These are phyloP conservation scores for Catharanthus roseus DNA, from an alignment of 257 asterid species.

Conservation along the genomic window DNA sequence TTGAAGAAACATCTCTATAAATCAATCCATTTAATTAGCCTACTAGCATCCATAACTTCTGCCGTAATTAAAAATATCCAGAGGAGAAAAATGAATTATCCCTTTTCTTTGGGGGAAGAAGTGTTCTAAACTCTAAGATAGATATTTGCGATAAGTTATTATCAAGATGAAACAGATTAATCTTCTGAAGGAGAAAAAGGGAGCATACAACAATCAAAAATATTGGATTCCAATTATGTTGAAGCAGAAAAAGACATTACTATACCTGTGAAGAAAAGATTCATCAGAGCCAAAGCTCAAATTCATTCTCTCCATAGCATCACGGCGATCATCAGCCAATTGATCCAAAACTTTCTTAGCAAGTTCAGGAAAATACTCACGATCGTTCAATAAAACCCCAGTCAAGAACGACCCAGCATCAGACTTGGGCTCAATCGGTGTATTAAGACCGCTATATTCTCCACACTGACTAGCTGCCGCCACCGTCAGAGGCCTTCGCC, in stretches of 20 bases:
- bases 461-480: conserved; percentile 38
- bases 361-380: conserved; percentile 36
- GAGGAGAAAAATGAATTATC: neutral
- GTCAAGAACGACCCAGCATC: conserved; percentile 55
- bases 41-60: neutral
- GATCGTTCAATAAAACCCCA: conserved; percentile 56
- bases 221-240: no score
- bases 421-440: conserved; percentile 73
- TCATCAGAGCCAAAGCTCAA: conserved; percentile 61
- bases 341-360: conserved; percentile 53
- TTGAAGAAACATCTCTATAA: no score
- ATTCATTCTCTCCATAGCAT: conserved; percentile 51
- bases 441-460: conserved; percentile 44
- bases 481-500: conserved; percentile 27
- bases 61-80: neutral
- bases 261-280: conserved; percentile 74
- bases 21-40: no score
- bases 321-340: conserved; percentile 45
- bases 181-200: neutral
- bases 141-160: neutral
- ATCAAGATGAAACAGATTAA: neutral
- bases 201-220: neutral
- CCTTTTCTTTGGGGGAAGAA: neutral
- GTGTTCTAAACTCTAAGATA: neutral
- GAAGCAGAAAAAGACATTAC: neutral